A percentile compares a stretch with the other conserved stretches of the same genome.
Conservation (phyloP, 495 filamentous ascomycete species). For the Penicillium egyptiacum region DNA sequence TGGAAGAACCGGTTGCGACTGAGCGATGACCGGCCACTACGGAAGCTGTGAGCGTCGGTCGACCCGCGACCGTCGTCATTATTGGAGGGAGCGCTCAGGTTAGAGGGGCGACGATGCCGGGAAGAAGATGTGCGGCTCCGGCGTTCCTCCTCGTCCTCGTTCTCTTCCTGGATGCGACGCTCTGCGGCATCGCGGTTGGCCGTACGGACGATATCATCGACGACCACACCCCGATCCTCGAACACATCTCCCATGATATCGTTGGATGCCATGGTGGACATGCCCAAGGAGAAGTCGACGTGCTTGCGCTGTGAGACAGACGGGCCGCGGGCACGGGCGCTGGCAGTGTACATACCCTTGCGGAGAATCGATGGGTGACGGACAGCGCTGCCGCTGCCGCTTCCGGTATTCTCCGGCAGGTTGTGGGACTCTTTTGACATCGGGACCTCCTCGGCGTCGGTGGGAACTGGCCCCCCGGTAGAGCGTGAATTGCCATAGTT, state of each 20-base stretch:
- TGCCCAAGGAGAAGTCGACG: slow-evolving; percentile 75
- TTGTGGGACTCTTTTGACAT: slow-evolving; percentile 18
- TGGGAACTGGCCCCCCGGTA: slow-evolving; percentile 13
- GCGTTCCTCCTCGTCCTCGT: slow-evolving; percentile 42
- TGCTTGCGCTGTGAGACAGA: slow-evolving; percentile 59
- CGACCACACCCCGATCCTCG: slow-evolving; percentile 47
- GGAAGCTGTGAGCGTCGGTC: slow-evolving; percentile 36
- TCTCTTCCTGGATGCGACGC: slow-evolving; percentile 47
- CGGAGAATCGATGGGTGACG: slow-evolving; percentile 57
- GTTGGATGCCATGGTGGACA: slow-evolving; percentile 56
- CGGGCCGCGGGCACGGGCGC: slow-evolving; percentile 53
- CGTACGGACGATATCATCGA: slow-evolving; percentile 41
- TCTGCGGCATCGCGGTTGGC: slow-evolving; percentile 44
- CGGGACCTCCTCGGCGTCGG: slow-evolving; percentile 21
- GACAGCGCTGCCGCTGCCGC: slow-evolving; percentile 25
- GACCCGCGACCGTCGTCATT: slow-evolving; percentile 28
- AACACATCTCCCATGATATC: slow-evolving; percentile 71
- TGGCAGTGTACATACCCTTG: slow-evolving; percentile 43
- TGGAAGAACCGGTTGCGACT: slow-evolving; percentile 44
- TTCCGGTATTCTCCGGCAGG: slow-evolving; percentile 32
- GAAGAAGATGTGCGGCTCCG: slow-evolving; percentile 31
- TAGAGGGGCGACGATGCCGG: slow-evolving; percentile 29
- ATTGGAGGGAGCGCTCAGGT: slow-evolving; percentile 24
- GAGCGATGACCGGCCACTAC: slow-evolving; percentile 33
- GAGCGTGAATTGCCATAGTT: slow-evolving; percentile 37